Base-by-base conservation (phyloP, 2,329 filamentous ascomycete species). In the Sporothrix dimorphospora region DNA sequence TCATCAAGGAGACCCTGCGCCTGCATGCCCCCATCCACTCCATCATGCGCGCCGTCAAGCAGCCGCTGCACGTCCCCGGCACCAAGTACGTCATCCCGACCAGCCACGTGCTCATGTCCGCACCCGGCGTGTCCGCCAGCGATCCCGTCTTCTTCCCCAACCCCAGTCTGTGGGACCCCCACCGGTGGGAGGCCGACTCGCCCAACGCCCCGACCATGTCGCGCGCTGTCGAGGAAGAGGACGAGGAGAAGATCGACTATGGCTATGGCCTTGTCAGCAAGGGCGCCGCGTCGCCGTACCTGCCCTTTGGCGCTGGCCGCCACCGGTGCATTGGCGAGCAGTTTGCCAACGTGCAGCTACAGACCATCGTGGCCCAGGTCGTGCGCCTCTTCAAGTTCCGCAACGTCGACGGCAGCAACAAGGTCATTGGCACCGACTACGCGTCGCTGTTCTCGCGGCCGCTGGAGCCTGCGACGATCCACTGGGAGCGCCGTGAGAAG, bases 311-410 rank as follows among this genome's bases (percentile, higher is more conserved):
- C 72, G 95, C 94, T 40, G 95, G 95, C 55, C 87, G 95, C 76
- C 95, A 98, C 83, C 88, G 95, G 76, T 98, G 95, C 83, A 98
- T 98, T 79, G 95, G 95, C 76, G 95, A 98, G 86, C 94, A 97
- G 79, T 98, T 98, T 81, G 95, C 95, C 76, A 97, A 97, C 80
- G 87, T 97, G 72, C 95, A 98, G 83, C 85, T 98, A 74, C 91
- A 94, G 80, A 94, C 93, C 59, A 97, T 98, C 76, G 85, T 91
- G 14, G 93, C 91, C 68, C 90, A 90, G 72, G 83, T 94, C 75
- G 92, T 97, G 53, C 88, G 94, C 67, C 80, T 89, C 70, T 93
- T 97, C 84, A 95, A 93, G 84, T 89, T 97, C 80, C 86, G 87
- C 78, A 97, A 94, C 77, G 81, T 90, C 2, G 89, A 92, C 77